Evolutionary conservation across 2,329 filamentous ascomycete species (phyloP).

Genomic region (Fusarium setosum): DNA sequence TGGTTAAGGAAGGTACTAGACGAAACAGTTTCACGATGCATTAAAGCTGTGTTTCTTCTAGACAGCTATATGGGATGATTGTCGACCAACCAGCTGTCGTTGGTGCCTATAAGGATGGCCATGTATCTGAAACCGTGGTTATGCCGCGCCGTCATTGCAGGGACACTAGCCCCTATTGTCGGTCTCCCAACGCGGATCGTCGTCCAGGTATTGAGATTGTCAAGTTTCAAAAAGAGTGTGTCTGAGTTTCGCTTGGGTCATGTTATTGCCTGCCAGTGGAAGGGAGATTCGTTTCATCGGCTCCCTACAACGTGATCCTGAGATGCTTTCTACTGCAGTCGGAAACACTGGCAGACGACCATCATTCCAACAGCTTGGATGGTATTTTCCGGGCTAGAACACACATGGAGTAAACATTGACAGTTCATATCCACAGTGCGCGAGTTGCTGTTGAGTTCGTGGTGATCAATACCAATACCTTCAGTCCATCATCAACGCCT

Average conservation of each 20-base stretch:
- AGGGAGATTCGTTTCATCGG: background rate
- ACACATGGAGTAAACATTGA: no score
- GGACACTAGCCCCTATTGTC: background rate
- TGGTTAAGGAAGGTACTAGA: background rate
- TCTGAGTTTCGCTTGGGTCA: background rate
- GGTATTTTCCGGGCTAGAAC: no score
- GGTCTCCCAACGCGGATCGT: background rate
- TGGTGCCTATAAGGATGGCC: conserved; percentile 1
- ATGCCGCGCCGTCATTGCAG: conserved; percentile 10
- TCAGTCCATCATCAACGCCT: no score
- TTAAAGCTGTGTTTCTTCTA: background rate
- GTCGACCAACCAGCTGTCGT: background rate
- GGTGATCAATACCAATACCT: no score
- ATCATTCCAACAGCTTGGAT: background rate
- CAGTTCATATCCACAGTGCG: no score
- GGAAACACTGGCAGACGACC: no score
- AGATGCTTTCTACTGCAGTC: background rate
- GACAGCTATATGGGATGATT: conserved; percentile 5
- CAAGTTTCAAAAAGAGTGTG: background rate
- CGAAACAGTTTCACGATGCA: conserved; percentile 9
- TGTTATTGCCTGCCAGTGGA: background rate
- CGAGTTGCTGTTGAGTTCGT: no score
- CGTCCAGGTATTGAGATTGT: background rate
- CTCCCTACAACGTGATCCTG: background rate
- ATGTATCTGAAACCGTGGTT: conserved; percentile 28